Conservation (phyloP, 305 asterid species). For the Solanum hybrid region DNA sequence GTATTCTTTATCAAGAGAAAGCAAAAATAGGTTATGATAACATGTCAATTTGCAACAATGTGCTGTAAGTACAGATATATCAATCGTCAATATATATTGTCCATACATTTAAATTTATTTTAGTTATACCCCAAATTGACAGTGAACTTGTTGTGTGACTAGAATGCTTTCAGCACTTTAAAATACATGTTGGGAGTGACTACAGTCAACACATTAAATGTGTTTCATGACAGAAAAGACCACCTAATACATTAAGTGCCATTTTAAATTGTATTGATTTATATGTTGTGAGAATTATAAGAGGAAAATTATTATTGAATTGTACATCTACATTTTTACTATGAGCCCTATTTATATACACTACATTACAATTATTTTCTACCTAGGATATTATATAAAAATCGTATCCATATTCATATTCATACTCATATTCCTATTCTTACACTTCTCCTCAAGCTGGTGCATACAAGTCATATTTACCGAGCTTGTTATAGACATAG, state of each 20-base stretch:
- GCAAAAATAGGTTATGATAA: background rate
- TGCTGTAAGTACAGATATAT: background rate
- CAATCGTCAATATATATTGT: background rate
- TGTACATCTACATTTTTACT: background rate
- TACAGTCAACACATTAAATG: background rate
- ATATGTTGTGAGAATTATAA: background rate
- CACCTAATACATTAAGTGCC: background rate
- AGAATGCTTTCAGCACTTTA: background rate
- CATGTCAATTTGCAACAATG: background rate
- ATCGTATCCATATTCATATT: background rate
- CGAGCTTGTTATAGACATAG: background rate
- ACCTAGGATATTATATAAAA: background rate
- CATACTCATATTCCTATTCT: background rate
- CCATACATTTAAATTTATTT: background rate
- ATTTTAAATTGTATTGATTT: background rate
- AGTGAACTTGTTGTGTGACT: background rate
- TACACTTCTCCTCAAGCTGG: background rate
- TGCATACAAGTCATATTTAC: background rate
- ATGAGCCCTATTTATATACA: background rate
- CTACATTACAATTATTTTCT: background rate
- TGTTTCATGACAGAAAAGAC: background rate
- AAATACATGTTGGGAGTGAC: background rate
- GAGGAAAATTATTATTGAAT: background rate
- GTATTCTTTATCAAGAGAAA: slow-evolving; percentile 34
- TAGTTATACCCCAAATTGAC: background rate